A percentile compares a stretch with the other conserved stretches of the same genome.
These are phyloP conservation scores for Phytophthora constricta DNA, from an alignment of 352 stramenopile species.

Conservation along the genomic window DNA sequence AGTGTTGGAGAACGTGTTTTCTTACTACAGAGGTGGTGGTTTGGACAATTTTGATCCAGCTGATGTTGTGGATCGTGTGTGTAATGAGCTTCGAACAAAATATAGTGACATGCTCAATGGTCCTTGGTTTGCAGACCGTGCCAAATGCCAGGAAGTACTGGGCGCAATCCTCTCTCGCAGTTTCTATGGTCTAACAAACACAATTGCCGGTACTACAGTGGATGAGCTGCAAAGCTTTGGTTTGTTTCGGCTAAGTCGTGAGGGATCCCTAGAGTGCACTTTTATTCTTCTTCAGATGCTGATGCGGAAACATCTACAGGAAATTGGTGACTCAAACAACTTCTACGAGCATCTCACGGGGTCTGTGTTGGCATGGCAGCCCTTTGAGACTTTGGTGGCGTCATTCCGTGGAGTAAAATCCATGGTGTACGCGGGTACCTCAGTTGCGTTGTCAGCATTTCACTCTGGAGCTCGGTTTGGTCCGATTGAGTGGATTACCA, in stretches of 20 bases:
- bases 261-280: slow-evolving; percentile 7
- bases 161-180: slow-evolving; percentile 2
- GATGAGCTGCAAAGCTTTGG: slow-evolving; percentile 14
- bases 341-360: slow-evolving; percentile 6
- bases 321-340: background rate
- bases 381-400: slow-evolving; percentile 16
- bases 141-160: slow-evolving; percentile 1
- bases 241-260: slow-evolving; percentile 4
- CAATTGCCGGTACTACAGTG: slow-evolving; percentile 11
- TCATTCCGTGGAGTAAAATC: slow-evolving; percentile 20
- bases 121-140: background rate
- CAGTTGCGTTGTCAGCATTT: slow-evolving; percentile 2
- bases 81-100: background rate
- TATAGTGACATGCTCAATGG: background rate
- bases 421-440: background rate
- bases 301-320: slow-evolving; percentile 4
- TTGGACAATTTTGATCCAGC: slow-evolving; percentile 1
- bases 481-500: background rate
- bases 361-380: slow-evolving; percentile 5
- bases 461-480: slow-evolving; percentile 9
- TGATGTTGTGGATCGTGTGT: background rate
- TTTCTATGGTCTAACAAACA: background rate
- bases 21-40: background rate
- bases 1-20: background rate
- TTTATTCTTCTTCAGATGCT: slow-evolving; percentile 16